Percentiles rank a stretch among this genome's conserved stretches.
phyloP scores from a whole-genome alignment of 805 yeast genomes.

The Aciculoconidium aculeatum region DNA sequence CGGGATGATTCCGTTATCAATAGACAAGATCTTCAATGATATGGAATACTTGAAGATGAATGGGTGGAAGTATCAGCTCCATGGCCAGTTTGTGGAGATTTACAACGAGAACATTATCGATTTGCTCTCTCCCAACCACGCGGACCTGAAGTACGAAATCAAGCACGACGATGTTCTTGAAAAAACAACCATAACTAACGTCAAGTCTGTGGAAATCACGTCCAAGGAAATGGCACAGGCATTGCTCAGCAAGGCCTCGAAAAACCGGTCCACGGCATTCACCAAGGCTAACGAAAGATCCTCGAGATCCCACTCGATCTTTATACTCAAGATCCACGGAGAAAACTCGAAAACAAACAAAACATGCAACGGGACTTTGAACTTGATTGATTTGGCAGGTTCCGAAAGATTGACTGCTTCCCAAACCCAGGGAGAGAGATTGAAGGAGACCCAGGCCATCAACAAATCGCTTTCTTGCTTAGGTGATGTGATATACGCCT shows the following conservation, averaged over 20 bases:
- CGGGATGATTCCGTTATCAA: conserved; percentile 80
- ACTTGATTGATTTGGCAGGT: conserved; percentile 89
- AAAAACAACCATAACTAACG: conserved; percentile 58
- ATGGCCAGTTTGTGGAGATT: conserved; percentile 81
- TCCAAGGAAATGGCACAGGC: conserved; percentile 44
- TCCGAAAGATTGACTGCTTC: conserved; percentile 78
- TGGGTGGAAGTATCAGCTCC: conserved; percentile 59
- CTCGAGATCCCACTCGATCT: conserved; percentile 87
- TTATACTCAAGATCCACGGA: conserved; percentile 59
- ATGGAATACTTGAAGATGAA: conserved; percentile 40
- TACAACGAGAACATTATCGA: conserved; percentile 82
- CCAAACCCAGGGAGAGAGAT: conserved; percentile 71
- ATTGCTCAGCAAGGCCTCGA: conserved; percentile 49
- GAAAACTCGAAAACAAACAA: conserved; percentile 44
- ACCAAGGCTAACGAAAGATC: conserved; percentile 80
- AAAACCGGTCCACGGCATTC: conserved; percentile 69
- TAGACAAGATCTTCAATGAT: conserved; percentile 61
- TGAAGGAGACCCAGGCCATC: conserved; percentile 83
- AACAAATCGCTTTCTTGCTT: conserved; percentile 82
- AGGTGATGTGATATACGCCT: conserved; percentile 82
- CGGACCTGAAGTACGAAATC: conserved; percentile 51
- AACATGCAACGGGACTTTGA: conserved; percentile 52
- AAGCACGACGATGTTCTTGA: conserved; percentile 54
- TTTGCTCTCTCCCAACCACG: conserved; percentile 35
- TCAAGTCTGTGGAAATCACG: conserved; percentile 44